Base-by-base conservation (phyloP, 148 eudicot species). In the Suaeda aralocaspica region DNA sequence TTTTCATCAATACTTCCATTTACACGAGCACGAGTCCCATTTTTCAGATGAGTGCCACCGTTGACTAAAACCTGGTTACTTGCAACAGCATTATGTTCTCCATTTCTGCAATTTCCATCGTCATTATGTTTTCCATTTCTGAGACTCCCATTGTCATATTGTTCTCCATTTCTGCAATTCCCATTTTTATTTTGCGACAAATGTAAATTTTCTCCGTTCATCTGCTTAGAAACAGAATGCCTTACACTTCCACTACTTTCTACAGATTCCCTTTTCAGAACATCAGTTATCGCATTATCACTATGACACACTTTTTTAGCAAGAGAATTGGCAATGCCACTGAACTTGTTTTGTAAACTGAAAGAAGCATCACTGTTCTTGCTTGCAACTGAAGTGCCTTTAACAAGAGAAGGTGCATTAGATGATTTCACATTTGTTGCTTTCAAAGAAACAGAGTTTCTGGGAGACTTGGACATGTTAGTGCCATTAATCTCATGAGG, bases 31-130 rank as follows among this genome's bases (percentile, higher is more conserved):
- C 33, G 52, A 39, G 19, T 66, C 45, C 69, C 55, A 77, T 78
- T 68, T 33, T 76, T 78, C 48, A 55, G 64, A 76, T 75, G 76
- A 21, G 86, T 84, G 68, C 81, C 82, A 55, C 91, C 86, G 82
- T 87, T 85, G 50, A 72, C 80, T 25, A 73, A 67, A 62, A 65
- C 56, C 64, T 66, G 68, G 59, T 66, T 64, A 70, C 24, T 79
- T 73, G 60, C 80, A 66, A 58, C 55, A 33, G 72, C 77, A 64
- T 57, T 67, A 70, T 66, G 66, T 66, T 76, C 63, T 56, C 67
- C 70, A 72, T 68, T 77, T 51, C 50, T 72, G 57, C 72, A 25
- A 42, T 49, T 59, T 55, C 79, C 84, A 78, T 82, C 83, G 28
- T 65, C 65, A 31, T 83, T 78, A 53, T 50, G 66, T 66, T 76